These are phyloP conservation scores for Populus hybrid DNA, from an alignment of 441 rosid species.

Conservation along the genomic window DNA sequence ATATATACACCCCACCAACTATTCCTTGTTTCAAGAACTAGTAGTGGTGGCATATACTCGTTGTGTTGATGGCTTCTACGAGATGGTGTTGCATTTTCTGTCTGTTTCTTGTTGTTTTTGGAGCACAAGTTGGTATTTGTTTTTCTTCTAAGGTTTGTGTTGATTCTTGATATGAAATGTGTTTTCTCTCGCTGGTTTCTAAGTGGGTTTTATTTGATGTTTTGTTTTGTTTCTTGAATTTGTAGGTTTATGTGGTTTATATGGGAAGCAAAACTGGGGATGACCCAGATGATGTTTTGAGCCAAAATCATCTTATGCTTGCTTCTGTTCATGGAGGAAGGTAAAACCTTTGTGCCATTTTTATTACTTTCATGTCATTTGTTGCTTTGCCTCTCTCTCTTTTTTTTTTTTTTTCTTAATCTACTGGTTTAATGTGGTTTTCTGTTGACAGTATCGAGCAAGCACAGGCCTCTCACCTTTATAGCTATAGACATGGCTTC, in stretches of 20 bases:
- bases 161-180: not conserved
- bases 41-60: not conserved
- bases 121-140: not conserved
- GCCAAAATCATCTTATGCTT: constrained; percentile 40
- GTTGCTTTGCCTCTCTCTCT: not conserved
- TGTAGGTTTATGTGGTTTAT: constrained; percentile 50
- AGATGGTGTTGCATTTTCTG: not conserved
- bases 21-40: not conserved
- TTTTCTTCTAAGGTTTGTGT: constrained; percentile 12
- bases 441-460: constrained; percentile 32
- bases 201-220: not conserved
- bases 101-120: constrained; percentile 3
- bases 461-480: constrained; percentile 45
- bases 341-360: constrained; percentile 9
- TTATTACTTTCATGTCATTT: not conserved
- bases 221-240: not conserved
- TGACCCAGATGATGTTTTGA: constrained; percentile 28
- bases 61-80: not conserved
- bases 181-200: not conserved
- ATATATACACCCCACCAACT: not conserved
- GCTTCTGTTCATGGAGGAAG: constrained; percentile 52
- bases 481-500: constrained; percentile 48
- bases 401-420: not conserved
- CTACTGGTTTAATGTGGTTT: not conserved
- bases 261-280: constrained; percentile 41